Conservation (phyloP, 306 rosid genomes). For the Morella rubra region DNA sequence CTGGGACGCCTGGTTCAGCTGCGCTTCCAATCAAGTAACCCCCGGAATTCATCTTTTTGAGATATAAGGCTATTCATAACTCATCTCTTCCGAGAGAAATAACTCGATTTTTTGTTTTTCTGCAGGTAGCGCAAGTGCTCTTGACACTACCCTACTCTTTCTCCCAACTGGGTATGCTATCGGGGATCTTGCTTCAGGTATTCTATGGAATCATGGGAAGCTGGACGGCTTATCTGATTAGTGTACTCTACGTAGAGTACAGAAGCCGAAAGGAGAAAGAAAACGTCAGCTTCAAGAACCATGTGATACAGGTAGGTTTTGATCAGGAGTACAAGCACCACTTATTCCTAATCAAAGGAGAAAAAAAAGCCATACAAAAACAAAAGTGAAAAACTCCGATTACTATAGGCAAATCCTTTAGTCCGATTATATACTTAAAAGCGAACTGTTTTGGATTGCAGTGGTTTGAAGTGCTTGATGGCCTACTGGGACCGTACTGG, state of each 20-base stretch:
- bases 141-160: constrained; percentile 94
- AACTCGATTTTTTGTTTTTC: not conserved
- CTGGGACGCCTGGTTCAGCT: constrained; percentile 99
- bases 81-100: not conserved
- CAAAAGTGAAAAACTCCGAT: not conserved
- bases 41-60: not conserved
- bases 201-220: constrained; percentile 91
- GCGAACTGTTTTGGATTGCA: constrained; percentile 37
- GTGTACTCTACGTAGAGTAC: constrained; percentile 85
- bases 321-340: not conserved
- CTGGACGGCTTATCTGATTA: constrained; percentile 97
- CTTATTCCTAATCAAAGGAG: constrained; percentile 11
- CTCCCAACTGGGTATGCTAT: constrained; percentile 92
- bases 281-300: constrained; percentile 86
- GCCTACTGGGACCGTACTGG: constrained; percentile 89
- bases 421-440: not conserved
- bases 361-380: not conserved
- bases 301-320: constrained; percentile 81
- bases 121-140: constrained; percentile 93
- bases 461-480: constrained; percentile 99
- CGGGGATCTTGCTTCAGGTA: constrained; percentile 75
- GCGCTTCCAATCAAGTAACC: constrained; percentile 93
- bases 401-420: not conserved
- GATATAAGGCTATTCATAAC: not conserved
- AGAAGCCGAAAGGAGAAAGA: constrained; percentile 91